Percentiles rank a stretch among this genome's conserved stretches.
Evolutionary conservation across 192 early-diverging fungal genomes (phyloP).

Genomic region (Coemansia pectinata): DNA sequence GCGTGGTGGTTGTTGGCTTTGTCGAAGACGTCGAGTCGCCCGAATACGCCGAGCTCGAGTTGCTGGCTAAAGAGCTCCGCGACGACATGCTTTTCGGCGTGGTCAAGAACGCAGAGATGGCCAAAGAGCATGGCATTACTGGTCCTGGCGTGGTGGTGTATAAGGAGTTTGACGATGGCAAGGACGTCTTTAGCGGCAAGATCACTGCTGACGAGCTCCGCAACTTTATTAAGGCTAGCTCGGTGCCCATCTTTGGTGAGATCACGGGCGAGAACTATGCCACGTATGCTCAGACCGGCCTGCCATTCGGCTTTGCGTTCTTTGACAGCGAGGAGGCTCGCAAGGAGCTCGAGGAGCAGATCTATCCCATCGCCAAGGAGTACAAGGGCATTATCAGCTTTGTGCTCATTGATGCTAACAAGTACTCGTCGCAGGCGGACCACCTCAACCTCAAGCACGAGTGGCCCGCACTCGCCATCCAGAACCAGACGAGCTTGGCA

Average conservation of each 20-base stretch:
- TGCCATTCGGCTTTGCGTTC: conserved; percentile 93
- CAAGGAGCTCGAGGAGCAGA: conserved; percentile 55
- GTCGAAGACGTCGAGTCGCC: conserved; percentile 62
- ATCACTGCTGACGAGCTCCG: conserved; percentile 59
- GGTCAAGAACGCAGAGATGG: conserved; percentile 63
- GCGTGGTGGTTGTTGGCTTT: conserved; percentile 88
- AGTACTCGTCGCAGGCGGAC: conserved; percentile 84
- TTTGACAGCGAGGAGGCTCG: conserved; percentile 65
- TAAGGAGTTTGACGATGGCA: conserved; percentile 92
- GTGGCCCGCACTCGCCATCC: conserved; percentile 94
- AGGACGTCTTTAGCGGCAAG: conserved; percentile 67
- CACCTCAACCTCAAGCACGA: conserved; percentile 86
- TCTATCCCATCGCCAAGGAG: conserved; percentile 78
- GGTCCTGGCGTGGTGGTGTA: conserved; percentile 76
- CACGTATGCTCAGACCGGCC: conserved; percentile 80
- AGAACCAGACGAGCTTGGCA: conserved; percentile 67
- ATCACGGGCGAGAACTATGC: conserved; percentile 88
- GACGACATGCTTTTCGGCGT: conserved; percentile 87
- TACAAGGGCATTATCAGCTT: conserved; percentile 88
- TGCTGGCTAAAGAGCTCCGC: conserved; percentile 76
- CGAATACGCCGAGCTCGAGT: conserved; percentile 66
- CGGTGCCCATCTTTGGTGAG: conserved; percentile 87
- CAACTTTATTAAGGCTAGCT: conserved; percentile 75
- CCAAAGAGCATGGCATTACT: conserved; percentile 57
- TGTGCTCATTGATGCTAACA: conserved; percentile 86